Base-by-base conservation (phyloP, 1,284 basidiomycete genomes). In the Fomes fomentarius region DNA sequence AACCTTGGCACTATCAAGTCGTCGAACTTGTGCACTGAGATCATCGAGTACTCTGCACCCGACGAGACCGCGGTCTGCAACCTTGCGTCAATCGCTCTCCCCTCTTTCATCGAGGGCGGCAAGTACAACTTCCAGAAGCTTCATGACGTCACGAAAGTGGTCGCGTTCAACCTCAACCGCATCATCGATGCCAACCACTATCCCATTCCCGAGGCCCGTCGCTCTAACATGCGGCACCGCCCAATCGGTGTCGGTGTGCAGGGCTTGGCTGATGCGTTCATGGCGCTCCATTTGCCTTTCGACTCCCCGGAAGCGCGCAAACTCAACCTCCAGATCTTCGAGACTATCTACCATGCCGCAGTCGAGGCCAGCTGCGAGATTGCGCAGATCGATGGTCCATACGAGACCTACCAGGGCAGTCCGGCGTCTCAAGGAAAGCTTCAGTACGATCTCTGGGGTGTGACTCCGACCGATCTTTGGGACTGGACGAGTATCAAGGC, bases 61-160 rank as follows among this genome's bases (percentile, higher is more conserved):
- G 97, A 99, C 56, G 97, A 99, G 76, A 96, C 93, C 35, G 97
- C 97, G 44, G 97, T 99, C 40, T 99, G 97, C 84, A 99, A 99
- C 76, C 84, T 99, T 52, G 97, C 97, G 12, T 99, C 97, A 9
- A 84, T 99, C 60, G 96, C 97, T 5, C 87, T 99, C 7, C 97
- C 97, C 11, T 85, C 89, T 17, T 96, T 89, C 74, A 87, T 96
- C 71, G 76, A 80, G 56, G 79, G 86, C 52, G 85, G 85, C 39
- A 71, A 76, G 52, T 96, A 95, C 75, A 89, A 98, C 78, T 99
- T 99, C 80, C 81, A 95, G 73, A 94, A 93, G 73, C 81, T 99
- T 31, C 96, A 99, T 74, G 91, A 91, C 44, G 94, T 99, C 55
- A 78, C 93, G 63, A 99, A 98, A 77, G 91, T 94, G 40, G 90